Conservation (phyloP, 1,139 yeast genomes). For the Debaryomycetaceae sp. region DNA sequence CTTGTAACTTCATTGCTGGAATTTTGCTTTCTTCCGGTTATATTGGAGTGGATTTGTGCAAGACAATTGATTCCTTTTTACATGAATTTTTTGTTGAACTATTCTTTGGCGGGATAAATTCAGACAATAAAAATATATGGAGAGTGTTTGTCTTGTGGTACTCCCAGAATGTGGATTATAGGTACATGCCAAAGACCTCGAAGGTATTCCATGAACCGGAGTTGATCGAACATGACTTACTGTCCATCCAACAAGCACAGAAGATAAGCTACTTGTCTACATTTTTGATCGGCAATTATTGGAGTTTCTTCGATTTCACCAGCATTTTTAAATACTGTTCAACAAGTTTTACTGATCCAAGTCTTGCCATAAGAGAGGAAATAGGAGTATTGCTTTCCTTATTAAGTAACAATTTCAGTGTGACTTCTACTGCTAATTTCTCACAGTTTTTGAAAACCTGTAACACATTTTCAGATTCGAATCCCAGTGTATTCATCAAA, state of each 20-base stretch:
- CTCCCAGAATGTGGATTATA: conserved; percentile 60
- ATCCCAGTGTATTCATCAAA: neutral
- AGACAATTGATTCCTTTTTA: conserved; percentile 46
- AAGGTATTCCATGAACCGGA: conserved; percentile 45
- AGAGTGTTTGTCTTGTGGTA: conserved; percentile 72
- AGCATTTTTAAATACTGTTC: conserved; percentile 47
- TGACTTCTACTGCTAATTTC: conserved; percentile 45
- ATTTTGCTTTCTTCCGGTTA: conserved; percentile 48
- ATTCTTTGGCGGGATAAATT: conserved; percentile 61
- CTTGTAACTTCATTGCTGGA: conserved; percentile 61
- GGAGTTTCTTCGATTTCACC: conserved; percentile 56
- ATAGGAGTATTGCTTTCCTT: conserved; percentile 64
- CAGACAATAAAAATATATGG: conserved; percentile 80
- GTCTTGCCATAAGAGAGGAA: conserved; percentile 70
- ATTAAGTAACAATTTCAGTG: conserved; percentile 50
- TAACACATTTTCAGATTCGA: conserved; percentile 9
- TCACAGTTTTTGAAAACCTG: conserved; percentile 41
- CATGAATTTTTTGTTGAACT: conserved; percentile 41
- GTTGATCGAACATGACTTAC: conserved; percentile 51
- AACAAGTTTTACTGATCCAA: conserved; percentile 56
- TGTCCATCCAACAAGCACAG: conserved; percentile 68
- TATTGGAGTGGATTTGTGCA: conserved; percentile 18
- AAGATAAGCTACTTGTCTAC: conserved; percentile 57
- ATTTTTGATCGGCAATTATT: conserved; percentile 51
- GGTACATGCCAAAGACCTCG: conserved; percentile 60